phyloP scores from a whole-genome alignment of 495 filamentous ascomycete genomes.

The Aspergillus haitiensis region DNA sequence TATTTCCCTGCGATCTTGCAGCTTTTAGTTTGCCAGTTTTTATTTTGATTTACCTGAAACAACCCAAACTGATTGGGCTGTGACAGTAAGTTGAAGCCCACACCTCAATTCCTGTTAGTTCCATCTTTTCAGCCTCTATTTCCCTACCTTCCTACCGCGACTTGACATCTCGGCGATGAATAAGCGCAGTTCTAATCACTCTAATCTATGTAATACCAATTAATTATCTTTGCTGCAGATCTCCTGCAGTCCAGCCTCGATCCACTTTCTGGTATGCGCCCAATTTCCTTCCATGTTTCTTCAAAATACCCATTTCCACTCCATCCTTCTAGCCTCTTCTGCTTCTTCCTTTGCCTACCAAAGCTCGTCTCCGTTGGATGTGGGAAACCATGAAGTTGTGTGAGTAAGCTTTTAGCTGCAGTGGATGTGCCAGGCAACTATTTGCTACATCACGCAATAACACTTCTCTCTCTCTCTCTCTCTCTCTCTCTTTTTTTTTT shows the following conservation, averaged over 20 bases:
- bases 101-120: constrained; percentile 10
- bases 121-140: constrained; percentile 9
- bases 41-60: not conserved
- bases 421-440: constrained; percentile 9
- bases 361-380: not conserved
- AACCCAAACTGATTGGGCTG: not conserved
- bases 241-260: constrained; percentile 31
- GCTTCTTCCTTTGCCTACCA: not conserved
- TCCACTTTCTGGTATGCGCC: constrained; percentile 24
- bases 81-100: constrained; percentile 13
- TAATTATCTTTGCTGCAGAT: constrained; percentile 29
- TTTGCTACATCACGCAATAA: not conserved
- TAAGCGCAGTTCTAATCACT: constrained; percentile 25
- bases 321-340: not conserved
- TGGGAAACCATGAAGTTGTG: not conserved
- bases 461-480: not conserved
- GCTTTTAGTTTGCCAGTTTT: not conserved
- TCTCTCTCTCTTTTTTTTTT: not conserved
- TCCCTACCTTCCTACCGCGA: constrained; percentile 13
- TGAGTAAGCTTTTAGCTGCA: constrained; percentile 9
- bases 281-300: constrained; percentile 12
- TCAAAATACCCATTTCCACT: constrained; percentile 11
- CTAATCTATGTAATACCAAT: constrained; percentile 17
- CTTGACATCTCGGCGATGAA: constrained; percentile 34
- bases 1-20: not conserved